phyloP scores from a whole-genome alignment of 305 asterid species.

The Euphrasia arctica region DNA sequence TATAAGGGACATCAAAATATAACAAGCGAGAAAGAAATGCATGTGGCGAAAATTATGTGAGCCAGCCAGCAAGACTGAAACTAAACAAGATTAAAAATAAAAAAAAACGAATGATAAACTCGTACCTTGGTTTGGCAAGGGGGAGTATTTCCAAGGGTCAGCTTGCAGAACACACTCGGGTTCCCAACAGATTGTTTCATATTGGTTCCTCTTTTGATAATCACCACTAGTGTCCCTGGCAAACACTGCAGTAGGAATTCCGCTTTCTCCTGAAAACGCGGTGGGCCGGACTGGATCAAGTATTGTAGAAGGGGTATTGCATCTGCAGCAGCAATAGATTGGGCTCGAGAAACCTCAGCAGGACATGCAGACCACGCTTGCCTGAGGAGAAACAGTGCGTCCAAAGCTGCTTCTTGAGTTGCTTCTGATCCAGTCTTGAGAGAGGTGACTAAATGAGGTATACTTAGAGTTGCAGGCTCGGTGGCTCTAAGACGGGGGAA shows the following conservation, averaged over 20 bases:
- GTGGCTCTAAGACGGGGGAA: slow-evolving; percentile 98
- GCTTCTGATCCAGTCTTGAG: slow-evolving; percentile 98
- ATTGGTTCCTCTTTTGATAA: slow-evolving; percentile 89
- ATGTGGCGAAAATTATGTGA: neutral
- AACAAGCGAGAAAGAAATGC: too few species aligned
- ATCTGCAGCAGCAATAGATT: slow-evolving; percentile 98
- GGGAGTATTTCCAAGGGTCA: slow-evolving; percentile 90
- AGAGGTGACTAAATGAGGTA: slow-evolving; percentile 95
- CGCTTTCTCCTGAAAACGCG: slow-evolving; percentile 98
- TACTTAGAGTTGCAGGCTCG: slow-evolving; percentile 97
- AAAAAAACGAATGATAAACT: neutral
- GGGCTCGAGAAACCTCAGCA: slow-evolving; percentile 97
- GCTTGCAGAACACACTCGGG: slow-evolving; percentile 92
- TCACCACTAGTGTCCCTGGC: slow-evolving; percentile 92
- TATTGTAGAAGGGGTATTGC: slow-evolving; percentile 92
- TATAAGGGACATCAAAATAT: too few species aligned
- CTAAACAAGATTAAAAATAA: neutral
- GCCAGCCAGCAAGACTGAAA: neutral
- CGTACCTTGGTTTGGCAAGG: slow-evolving; percentile 83
- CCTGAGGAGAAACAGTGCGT: slow-evolving; percentile 86
- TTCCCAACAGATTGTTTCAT: slow-evolving; percentile 99
- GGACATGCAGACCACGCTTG: slow-evolving; percentile 99
- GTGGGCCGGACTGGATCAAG: slow-evolving; percentile 98
- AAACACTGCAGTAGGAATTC: slow-evolving; percentile 94
- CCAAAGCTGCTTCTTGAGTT: slow-evolving; percentile 99